Conservation (phyloP, 495 filamentous ascomycete species). For the Pseudotulostoma volvatum region DNA sequence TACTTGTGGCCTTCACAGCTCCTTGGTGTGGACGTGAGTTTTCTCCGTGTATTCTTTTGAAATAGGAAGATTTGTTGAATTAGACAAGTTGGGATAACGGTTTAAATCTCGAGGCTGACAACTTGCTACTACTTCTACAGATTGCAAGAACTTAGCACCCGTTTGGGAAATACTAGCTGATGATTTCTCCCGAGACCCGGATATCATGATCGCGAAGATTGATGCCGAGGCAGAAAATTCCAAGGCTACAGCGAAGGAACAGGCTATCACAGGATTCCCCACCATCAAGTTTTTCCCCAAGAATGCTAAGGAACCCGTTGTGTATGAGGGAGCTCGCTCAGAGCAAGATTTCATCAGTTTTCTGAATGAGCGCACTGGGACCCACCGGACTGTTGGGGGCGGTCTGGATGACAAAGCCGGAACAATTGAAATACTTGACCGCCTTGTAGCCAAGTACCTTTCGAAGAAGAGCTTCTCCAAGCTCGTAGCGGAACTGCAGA, state of each 20-base stretch:
- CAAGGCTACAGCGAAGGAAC: slow-evolving; percentile 58
- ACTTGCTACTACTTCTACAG: slow-evolving; percentile 29
- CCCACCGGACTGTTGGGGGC: slow-evolving; percentile 70
- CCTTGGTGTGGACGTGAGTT: slow-evolving; percentile 94
- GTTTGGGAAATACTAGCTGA: slow-evolving; percentile 75
- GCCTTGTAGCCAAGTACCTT: slow-evolving; percentile 49
- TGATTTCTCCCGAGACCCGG: slow-evolving; percentile 61
- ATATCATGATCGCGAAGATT: slow-evolving; percentile 81
- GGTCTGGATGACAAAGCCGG: slow-evolving; percentile 66
- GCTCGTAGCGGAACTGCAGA: slow-evolving; percentile 47
- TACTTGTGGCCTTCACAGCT: slow-evolving; percentile 89
- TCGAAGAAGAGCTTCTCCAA: slow-evolving; percentile 36
- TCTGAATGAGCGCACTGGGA: slow-evolving; percentile 80
- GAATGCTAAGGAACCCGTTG: slow-evolving; percentile 55
- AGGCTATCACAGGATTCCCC: slow-evolving; percentile 72
- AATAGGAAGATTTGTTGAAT: slow-evolving; percentile 1
- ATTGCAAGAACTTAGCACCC: slow-evolving; percentile 92
- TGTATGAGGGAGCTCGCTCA: slow-evolving; percentile 62
- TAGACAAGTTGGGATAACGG: neutral
- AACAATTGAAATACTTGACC: slow-evolving; percentile 61
- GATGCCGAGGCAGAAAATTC: slow-evolving; percentile 78
- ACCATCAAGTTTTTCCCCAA: slow-evolving; percentile 97
- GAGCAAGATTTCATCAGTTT: slow-evolving; percentile 65
- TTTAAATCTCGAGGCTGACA: slow-evolving; percentile 9
- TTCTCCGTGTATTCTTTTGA: slow-evolving; percentile 1